Evolutionary conservation across 208 protist species (phyloP).

Genomic region (Crithidia brevicula): DNA sequence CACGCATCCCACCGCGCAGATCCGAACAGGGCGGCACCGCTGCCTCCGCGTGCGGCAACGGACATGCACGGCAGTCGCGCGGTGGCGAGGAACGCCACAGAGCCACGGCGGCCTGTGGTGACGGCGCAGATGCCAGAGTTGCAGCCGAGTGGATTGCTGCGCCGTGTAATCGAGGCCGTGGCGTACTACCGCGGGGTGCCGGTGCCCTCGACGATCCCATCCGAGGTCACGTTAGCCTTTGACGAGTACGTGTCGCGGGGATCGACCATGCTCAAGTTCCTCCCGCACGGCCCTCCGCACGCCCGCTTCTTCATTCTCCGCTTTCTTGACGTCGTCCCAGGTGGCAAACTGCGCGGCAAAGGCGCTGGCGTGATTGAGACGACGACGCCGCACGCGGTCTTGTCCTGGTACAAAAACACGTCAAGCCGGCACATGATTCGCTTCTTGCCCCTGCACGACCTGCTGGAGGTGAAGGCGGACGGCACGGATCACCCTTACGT

Average conservation of each 20-base stretch:
- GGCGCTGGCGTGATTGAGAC: neutral
- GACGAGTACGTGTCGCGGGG: conserved; percentile 64
- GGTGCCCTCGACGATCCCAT: conserved; percentile 36
- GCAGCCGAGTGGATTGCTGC: conserved; percentile 49
- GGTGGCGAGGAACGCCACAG: neutral
- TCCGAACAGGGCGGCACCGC: neutral
- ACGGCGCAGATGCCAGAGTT: conserved; percentile 17
- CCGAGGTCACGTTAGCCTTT: conserved; percentile 73
- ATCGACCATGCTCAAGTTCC: conserved; percentile 62
- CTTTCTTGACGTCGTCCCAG: conserved; percentile 47
- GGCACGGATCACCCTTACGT: conserved; percentile 55
- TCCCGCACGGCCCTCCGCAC: conserved; percentile 50
- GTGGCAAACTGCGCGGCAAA: neutral
- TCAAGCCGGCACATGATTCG: conserved; percentile 56
- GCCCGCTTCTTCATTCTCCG: conserved; percentile 65
- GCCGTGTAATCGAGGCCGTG: conserved; percentile 48
- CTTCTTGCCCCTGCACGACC: conserved; percentile 61
- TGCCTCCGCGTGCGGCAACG: too few relatives aligned
- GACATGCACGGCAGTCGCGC: neutral
- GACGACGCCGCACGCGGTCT: conserved; percentile 41
- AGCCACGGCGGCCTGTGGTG: neutral
- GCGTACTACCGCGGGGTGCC: conserved; percentile 43
- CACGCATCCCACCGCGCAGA: too few relatives aligned
- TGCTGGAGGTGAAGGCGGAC: conserved; percentile 46
- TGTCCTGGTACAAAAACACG: conserved; percentile 48